These are phyloP conservation scores for Exophiala oligosperma DNA, from an alignment of 2,329 filamentous ascomycete genomes.

Conservation along the genomic window DNA sequence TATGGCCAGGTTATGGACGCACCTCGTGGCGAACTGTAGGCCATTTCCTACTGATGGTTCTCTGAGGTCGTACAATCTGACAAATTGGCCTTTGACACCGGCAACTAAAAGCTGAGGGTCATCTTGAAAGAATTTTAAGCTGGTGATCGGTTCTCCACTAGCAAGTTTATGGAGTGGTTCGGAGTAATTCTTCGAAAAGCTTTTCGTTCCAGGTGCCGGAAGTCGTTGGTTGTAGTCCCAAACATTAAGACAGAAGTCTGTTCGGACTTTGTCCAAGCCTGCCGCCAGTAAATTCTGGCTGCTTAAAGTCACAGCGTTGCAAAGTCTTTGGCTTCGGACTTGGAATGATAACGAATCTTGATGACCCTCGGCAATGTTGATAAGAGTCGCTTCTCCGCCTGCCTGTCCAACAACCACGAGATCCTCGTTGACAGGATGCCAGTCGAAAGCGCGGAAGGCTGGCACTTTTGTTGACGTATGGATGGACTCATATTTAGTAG, in stretches of 20 bases:
- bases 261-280: conserved; percentile 62
- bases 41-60: conserved; percentile 38
- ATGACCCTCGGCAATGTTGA: conserved; percentile 54
- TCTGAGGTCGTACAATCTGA: conserved; percentile 63
- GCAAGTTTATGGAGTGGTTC: conserved; percentile 61
- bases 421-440: conserved; percentile 59
- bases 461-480: conserved; percentile 57
- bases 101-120: conserved; percentile 63
- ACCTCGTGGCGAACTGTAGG: conserved; percentile 55
- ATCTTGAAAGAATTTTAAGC: conserved; percentile 62
- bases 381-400: conserved; percentile 61
- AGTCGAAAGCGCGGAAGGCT: conserved; percentile 65
- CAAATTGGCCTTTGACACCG: conserved; percentile 60
- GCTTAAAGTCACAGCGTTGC: conserved; percentile 65
- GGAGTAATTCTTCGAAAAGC: conserved; percentile 23
- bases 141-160: conserved; percentile 62
- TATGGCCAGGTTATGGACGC: conserved; percentile 64
- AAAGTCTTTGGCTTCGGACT: conserved; percentile 62
- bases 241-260: conserved; percentile 65
- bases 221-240: conserved; percentile 59
- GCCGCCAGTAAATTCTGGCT: conserved; percentile 58
- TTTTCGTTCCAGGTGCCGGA: conserved; percentile 34
- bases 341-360: conserved; percentile 54
- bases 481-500: conserved; percentile 54
- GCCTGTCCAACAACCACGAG: conserved; percentile 62